Conservation (phyloP, 108 stramenopile species). For the Nitzschia palea region DNA sequence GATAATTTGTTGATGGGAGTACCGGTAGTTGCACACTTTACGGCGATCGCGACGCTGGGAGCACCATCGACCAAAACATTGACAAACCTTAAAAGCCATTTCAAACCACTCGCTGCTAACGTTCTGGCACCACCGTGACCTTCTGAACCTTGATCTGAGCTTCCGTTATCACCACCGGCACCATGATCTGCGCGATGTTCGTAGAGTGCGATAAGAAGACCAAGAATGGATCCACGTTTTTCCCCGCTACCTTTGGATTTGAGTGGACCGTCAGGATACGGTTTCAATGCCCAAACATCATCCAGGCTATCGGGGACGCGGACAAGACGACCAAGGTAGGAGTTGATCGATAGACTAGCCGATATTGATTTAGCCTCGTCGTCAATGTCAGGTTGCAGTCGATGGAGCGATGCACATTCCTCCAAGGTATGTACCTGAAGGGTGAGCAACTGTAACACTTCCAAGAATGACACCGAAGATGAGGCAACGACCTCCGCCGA, state of each 20-base stretch:
- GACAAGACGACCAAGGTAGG: constrained; percentile 73
- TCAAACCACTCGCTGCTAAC: constrained; percentile 75
- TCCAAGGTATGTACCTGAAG: constrained; percentile 89
- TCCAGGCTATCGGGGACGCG: constrained; percentile 66
- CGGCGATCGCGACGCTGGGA: constrained; percentile 58
- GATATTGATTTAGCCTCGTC: constrained; percentile 79
- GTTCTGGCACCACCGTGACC: constrained; percentile 82
- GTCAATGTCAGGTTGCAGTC: constrained; percentile 66
- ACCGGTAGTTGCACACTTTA: constrained; percentile 70
- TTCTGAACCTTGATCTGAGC: constrained; percentile 29
- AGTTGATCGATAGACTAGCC: constrained; percentile 69
- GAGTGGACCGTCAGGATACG: constrained; percentile 69
- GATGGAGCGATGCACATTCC: constrained; percentile 77
- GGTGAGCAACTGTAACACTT: constrained; percentile 84
- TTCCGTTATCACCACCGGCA: constrained; percentile 44
- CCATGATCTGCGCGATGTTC: constrained; percentile 73
- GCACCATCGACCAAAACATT: constrained; percentile 82
- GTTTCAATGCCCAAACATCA: constrained; percentile 79
- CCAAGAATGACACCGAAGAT: constrained; percentile 84
- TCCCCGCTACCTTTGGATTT: constrained; percentile 77
- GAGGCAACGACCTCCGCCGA: constrained; percentile 71
- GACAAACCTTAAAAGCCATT: constrained; percentile 85
- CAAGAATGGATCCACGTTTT: constrained; percentile 77
- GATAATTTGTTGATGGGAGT: constrained; percentile 36
- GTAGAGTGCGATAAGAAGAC: constrained; percentile 85